phyloP scores from a whole-genome alignment of 148 eudicot genomes.

The Dianthus caryophyllus region DNA sequence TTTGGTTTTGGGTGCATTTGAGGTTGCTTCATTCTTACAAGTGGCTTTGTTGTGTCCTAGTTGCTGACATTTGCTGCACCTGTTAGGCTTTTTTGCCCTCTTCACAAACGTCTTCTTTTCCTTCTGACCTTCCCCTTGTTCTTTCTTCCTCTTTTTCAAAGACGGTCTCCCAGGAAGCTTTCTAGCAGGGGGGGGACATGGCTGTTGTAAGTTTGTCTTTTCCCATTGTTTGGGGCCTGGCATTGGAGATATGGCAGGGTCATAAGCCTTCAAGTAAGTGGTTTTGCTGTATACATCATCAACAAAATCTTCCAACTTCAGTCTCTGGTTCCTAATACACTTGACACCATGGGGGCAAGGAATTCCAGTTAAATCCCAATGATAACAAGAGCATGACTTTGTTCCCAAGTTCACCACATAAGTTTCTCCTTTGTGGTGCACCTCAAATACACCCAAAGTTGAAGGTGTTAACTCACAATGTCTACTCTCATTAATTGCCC shows the following conservation, averaged over 20 bases:
- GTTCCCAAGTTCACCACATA: background rate
- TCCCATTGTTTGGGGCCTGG: too few species aligned
- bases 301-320: background rate
- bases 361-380: background rate
- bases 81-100: background rate
- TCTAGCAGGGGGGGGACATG: background rate
- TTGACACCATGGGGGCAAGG: slow-evolving; percentile 1
- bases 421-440: background rate
- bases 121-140: background rate
- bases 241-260: background rate
- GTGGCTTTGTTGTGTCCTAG: background rate
- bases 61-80: background rate
- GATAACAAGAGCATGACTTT: background rate
- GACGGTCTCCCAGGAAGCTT: background rate
- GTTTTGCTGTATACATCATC: background rate
- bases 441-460: background rate
- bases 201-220: background rate
- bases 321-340: background rate
- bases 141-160: background rate
- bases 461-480: too few species aligned
- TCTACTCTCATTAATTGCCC: too few species aligned
- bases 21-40: too few species aligned
- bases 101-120: background rate
- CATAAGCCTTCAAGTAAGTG: background rate
- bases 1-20: too few species aligned